Conservation (phyloP, 1,139 yeast species). For the Yamadazyma mexicana region DNA sequence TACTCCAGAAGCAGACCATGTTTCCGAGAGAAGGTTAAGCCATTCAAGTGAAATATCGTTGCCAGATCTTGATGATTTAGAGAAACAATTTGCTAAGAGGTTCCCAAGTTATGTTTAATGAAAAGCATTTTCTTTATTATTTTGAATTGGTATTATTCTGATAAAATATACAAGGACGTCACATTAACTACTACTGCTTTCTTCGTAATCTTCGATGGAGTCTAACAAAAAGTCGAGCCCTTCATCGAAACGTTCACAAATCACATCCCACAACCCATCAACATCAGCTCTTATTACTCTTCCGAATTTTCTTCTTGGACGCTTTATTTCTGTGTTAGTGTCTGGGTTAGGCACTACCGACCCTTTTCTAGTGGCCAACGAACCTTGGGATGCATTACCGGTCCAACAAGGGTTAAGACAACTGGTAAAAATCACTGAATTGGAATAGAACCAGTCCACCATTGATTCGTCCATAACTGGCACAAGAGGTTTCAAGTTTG, state of each 20-base stretch:
- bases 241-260: constrained; percentile 82
- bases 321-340: constrained; percentile 46
- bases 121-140: neutral
- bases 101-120: constrained; percentile 53
- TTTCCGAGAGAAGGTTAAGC: constrained; percentile 30
- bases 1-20: constrained; percentile 23
- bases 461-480: constrained; percentile 87
- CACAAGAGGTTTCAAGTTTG: constrained; percentile 69
- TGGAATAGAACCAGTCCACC: constrained; percentile 89
- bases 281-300: constrained; percentile 73
- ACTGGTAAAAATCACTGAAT: constrained; percentile 80
- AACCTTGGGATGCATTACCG: constrained; percentile 19
- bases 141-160: neutral
- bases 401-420: constrained; percentile 79
- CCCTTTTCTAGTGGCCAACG: constrained; percentile 22
- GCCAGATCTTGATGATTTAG: constrained; percentile 58
- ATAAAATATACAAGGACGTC: neutral
- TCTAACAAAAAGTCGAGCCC: constrained; percentile 82
- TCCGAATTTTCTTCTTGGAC: constrained; percentile 89
- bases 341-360: constrained; percentile 16
- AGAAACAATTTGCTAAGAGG: constrained; percentile 51
- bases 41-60: constrained; percentile 43
- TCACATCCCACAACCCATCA: constrained; percentile 75
- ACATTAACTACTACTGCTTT: constrained; percentile 18
- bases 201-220: constrained; percentile 56